phyloP scores from a whole-genome alignment of 306 rosid genomes.

The Hippophae gyantsensis region DNA sequence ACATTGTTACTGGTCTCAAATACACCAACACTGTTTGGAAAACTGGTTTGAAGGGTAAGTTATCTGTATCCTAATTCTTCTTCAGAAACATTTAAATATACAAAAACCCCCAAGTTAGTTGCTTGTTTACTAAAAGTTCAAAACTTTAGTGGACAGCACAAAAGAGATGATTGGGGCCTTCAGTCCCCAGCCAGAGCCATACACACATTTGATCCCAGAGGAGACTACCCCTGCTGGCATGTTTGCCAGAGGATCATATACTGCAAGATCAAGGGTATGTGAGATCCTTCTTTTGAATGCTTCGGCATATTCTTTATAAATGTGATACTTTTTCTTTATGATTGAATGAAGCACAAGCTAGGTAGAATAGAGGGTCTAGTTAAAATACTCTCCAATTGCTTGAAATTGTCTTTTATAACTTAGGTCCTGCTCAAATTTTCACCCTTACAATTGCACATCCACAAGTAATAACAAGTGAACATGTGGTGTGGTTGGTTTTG shows the following conservation, averaged over 20 bases:
- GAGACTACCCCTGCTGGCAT: slow-evolving; percentile 45
- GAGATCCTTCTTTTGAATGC: background rate
- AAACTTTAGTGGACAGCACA: slow-evolving; percentile 32
- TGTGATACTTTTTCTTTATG: no score
- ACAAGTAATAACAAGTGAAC: no score
- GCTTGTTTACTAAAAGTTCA: background rate
- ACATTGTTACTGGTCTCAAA: slow-evolving; percentile 47
- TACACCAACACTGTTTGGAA: slow-evolving; percentile 54
- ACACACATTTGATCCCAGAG: slow-evolving; percentile 43
- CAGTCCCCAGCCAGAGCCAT: slow-evolving; percentile 45
- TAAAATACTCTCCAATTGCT: no score
- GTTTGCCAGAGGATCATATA: slow-evolving; percentile 43
- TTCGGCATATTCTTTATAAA: no score
- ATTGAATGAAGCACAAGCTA: no score
- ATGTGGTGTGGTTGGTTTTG: no score
- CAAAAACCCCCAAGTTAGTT: background rate
- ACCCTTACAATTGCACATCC: no score
- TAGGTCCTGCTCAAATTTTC: no score
- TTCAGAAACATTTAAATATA: background rate
- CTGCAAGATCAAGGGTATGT: slow-evolving; percentile 41
- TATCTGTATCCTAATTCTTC: slow-evolving; percentile 1
- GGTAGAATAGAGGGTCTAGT: no score
- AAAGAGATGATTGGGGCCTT: slow-evolving; percentile 51
- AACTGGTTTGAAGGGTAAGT: slow-evolving; percentile 35
- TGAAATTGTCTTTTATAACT: no score